phyloP scores from a whole-genome alignment of 1,284 basidiomycete species.

The Ganoderma lingzhi region DNA sequence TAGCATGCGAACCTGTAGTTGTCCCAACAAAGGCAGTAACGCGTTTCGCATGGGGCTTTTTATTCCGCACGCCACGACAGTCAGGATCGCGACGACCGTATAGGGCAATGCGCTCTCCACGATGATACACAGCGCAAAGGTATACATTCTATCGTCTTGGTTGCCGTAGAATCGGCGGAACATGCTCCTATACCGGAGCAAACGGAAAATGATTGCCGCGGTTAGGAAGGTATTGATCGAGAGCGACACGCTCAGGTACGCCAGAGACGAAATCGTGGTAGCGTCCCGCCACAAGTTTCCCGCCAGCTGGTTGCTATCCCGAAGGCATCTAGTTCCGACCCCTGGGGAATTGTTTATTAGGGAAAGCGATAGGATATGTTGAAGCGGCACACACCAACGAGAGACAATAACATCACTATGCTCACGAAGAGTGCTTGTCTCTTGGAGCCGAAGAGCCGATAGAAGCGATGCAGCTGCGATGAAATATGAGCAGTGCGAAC shows the following conservation, averaged over 20 bases:
- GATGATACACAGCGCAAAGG: conserved; percentile 36
- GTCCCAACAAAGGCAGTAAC: conserved; percentile 46
- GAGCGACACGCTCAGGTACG: conserved; percentile 43
- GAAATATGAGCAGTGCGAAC: not conserved
- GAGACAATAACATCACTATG: conserved; percentile 15
- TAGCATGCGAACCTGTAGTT: conserved; percentile 43
- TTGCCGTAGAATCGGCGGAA: not conserved
- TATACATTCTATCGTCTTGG: conserved; percentile 25
- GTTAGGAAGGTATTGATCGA: conserved; percentile 41
- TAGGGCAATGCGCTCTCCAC: conserved; percentile 43
- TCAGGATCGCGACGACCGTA: conserved; percentile 39
- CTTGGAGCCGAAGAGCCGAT: conserved; percentile 29
- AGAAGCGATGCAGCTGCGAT: conserved; percentile 40
- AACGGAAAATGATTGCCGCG: conserved; percentile 36
- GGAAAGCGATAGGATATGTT: conserved; percentile 15
- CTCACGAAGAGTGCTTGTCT: not conserved
- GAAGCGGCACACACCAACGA: conserved; percentile 31
- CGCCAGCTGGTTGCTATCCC: conserved; percentile 33
- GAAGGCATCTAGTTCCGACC: conserved; percentile 37
- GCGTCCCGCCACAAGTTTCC: conserved; percentile 35
- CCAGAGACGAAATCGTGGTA: conserved; percentile 35
- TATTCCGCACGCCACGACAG: conserved; percentile 41
- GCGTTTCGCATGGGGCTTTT: conserved; percentile 43
- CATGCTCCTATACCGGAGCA: conserved; percentile 22
- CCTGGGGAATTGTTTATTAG: conserved; percentile 33